Percentiles rank a stretch among this genome's conserved stretches.
These are phyloP conservation scores for Podaxis sp. DNA, from an alignment of 768 basidiomycete genomes.

Conservation along the genomic window DNA sequence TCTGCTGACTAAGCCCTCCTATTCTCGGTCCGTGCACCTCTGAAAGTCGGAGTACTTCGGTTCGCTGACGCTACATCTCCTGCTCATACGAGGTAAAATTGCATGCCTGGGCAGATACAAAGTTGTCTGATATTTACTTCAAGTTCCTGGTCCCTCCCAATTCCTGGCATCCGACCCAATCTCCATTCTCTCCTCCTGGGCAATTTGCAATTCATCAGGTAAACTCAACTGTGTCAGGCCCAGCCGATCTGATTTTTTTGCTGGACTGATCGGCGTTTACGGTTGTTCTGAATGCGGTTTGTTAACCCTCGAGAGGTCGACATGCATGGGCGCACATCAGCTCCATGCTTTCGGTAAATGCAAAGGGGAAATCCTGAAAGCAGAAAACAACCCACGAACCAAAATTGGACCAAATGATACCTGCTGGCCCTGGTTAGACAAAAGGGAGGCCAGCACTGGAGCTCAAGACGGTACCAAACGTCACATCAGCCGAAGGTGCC, in stretches of 20 bases:
- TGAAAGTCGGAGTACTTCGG: background rate
- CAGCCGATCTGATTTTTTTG: background rate
- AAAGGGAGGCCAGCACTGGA: background rate
- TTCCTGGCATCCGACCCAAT: background rate
- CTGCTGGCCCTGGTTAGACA: background rate
- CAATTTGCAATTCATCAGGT: background rate
- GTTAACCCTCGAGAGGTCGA: background rate
- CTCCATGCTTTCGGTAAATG: background rate
- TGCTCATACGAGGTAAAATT: too few species aligned
- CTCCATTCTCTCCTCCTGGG: background rate
- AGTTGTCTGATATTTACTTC: background rate
- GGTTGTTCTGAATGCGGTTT: background rate
- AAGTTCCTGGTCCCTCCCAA: background rate
- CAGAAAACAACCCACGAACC: background rate
- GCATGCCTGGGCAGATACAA: too few species aligned
- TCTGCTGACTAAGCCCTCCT: slow-evolving; percentile 7
- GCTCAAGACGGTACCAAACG: background rate
- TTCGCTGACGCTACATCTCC: too few species aligned
- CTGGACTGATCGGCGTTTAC: background rate
- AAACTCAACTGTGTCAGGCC: background rate
- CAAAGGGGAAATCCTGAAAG: background rate
- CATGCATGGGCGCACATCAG: background rate
- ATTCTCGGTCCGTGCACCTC: background rate
- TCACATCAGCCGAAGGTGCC: too few species aligned
- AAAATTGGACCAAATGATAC: background rate